phyloP scores from a whole-genome alignment of 495 filamentous ascomycete genomes.

The Tuber magnatum region DNA sequence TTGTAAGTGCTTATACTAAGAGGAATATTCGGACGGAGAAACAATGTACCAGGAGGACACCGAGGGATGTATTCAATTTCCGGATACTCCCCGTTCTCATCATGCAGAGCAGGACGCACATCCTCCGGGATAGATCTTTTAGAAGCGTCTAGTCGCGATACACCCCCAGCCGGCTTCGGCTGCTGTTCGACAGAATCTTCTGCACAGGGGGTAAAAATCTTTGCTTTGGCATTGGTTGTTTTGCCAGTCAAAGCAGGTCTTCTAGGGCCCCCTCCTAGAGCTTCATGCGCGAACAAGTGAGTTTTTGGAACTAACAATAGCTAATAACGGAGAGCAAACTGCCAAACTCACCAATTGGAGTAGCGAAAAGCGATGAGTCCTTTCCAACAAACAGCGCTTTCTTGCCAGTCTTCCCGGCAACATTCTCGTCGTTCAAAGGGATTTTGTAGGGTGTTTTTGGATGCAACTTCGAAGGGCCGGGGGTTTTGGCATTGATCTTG shows the following conservation, averaged over 20 bases:
- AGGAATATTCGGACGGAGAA: background rate
- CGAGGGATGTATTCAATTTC: slow-evolving; percentile 74
- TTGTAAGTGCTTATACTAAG: slow-evolving; percentile 46
- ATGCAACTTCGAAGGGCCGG: slow-evolving; percentile 56
- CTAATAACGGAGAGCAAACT: slow-evolving; percentile 1
- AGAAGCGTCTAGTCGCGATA: slow-evolving; percentile 46
- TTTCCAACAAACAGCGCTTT: slow-evolving; percentile 57
- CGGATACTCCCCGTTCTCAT: slow-evolving; percentile 57
- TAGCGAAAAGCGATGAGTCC: slow-evolving; percentile 61
- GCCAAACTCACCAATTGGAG: slow-evolving; percentile 63
- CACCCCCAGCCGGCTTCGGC: slow-evolving; percentile 45
- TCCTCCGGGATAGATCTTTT: slow-evolving; percentile 41
- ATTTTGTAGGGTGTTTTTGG: slow-evolving; percentile 81
- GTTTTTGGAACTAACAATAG: slow-evolving; percentile 4
- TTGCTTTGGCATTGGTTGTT: slow-evolving; percentile 64
- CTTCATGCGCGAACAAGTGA: slow-evolving; percentile 35
- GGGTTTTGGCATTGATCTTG: slow-evolving; percentile 65
- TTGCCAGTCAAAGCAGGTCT: slow-evolving; percentile 84
- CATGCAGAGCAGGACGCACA: slow-evolving; percentile 21
- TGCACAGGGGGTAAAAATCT: slow-evolving; percentile 14
- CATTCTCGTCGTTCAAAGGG: slow-evolving; percentile 83
- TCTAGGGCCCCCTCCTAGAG: slow-evolving; percentile 51
- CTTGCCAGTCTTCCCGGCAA: slow-evolving; percentile 56
- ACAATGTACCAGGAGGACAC: slow-evolving; percentile 49
- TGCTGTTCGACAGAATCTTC: slow-evolving; percentile 9